Conservation (phyloP, 805 yeast genomes). For the Wickerhamiella azymoides region DNA sequence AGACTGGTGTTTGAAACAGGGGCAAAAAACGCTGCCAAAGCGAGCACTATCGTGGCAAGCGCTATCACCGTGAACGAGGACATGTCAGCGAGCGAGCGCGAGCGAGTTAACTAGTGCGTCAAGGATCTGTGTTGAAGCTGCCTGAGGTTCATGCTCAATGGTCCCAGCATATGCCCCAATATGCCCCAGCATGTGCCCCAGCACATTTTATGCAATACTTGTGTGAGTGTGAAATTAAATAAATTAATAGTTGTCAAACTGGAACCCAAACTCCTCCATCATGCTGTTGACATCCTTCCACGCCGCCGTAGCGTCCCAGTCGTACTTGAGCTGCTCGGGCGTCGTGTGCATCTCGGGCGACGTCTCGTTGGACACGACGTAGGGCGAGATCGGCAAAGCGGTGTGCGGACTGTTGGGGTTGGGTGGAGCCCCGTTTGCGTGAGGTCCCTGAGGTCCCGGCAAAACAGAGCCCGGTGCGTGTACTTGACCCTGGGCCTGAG, state of each 20-base stretch:
- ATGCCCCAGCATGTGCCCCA: no score
- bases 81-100: not conserved
- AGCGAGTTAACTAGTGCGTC: no score
- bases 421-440: no score
- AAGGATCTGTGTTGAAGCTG: no score
- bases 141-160: no score
- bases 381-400: not conserved
- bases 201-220: no score
- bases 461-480: no score
- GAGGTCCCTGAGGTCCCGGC: no score
- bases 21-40: not conserved
- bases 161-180: no score
- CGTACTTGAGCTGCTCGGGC: constrained; percentile 10
- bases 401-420: not conserved
- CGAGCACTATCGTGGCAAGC: not conserved
- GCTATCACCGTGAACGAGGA: not conserved
- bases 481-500: no score
- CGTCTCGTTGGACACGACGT: constrained; percentile 5
- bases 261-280: constrained; percentile 87
- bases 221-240: constrained; percentile 4
- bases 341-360: constrained; percentile 5
- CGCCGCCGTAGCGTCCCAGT: constrained; percentile 38
- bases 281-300: constrained; percentile 80
- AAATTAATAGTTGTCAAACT: constrained; percentile 30
- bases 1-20: not conserved